Conservation (phyloP, 768 basidiomycete species). For the Tricholoma furcatifolium region DNA sequence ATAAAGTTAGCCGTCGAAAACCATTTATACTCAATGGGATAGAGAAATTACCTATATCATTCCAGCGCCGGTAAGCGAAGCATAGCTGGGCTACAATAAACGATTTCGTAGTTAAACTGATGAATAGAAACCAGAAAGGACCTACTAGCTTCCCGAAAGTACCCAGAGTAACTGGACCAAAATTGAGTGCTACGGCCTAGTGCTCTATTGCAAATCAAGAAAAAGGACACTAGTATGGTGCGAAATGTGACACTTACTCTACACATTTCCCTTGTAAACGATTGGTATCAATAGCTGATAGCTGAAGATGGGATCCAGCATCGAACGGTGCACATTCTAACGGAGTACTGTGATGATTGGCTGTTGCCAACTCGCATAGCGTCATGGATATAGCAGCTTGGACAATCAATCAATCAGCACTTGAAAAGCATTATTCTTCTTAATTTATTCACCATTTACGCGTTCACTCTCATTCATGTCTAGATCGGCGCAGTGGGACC, state of each 20-base stretch:
- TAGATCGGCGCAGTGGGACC: constrained; percentile 49
- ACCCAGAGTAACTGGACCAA: constrained; percentile 86
- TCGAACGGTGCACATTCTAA: constrained; percentile 57
- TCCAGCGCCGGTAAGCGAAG: constrained; percentile 70
- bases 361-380: constrained; percentile 76
- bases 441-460: constrained; percentile 45
- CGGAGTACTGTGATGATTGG: constrained; percentile 63
- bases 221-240: not conserved
- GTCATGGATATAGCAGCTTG: constrained; percentile 77
- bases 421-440: not conserved
- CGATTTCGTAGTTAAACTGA: not conserved
- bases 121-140: constrained; percentile 17
- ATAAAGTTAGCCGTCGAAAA: constrained; percentile 3
- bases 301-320: constrained; percentile 14
- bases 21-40: not conserved
- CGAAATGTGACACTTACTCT: constrained; percentile 33
- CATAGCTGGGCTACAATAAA: constrained; percentile 63
- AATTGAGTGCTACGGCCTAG: constrained; percentile 76
- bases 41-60: constrained; percentile 61
- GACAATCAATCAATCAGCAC: not conserved
- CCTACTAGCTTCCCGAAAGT: constrained; percentile 76
- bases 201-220: constrained; percentile 41
- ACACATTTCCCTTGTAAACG: constrained; percentile 46
- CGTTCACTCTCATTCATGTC: constrained; percentile 61
- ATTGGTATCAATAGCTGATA: constrained; percentile 12